Conservation (phyloP, 2,329 filamentous ascomycete species). For the Hypoxylon sp. region DNA sequence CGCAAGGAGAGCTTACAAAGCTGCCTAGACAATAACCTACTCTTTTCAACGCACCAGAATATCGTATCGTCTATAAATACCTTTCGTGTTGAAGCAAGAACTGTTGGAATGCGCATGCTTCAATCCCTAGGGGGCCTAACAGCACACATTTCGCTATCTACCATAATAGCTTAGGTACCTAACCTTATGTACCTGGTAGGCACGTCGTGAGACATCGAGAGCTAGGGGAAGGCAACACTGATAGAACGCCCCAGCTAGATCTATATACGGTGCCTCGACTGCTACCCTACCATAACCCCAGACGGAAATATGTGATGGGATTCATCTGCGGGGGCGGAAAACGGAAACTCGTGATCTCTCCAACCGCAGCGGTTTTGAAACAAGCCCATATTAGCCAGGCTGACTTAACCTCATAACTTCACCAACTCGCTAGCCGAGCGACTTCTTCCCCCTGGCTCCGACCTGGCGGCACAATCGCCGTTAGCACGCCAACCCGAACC, state of each 20-base stretch:
- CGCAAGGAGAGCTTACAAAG: not conserved
- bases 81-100: not conserved
- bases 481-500: conserved; percentile 8
- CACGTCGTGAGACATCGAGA: not conserved
- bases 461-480: conserved; percentile 8
- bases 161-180: no score
- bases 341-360: conserved; percentile 25
- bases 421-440: not conserved
- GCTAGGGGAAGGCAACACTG: not conserved
- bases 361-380: conserved; percentile 19
- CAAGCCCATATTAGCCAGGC: conserved; percentile 29
- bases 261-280: conserved; percentile 9
- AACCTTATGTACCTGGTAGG: not conserved
- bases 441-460: not conserved
- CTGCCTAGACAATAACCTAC: not conserved
- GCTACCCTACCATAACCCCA: not conserved
- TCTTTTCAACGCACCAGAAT: not conserved
- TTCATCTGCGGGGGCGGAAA: conserved; percentile 30
- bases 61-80: not conserved
- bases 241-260: not conserved
- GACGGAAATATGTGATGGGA: conserved; percentile 18
- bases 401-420: conserved; percentile 1
- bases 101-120: not conserved
- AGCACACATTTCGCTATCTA: no score
- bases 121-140: not conserved